Percentiles rank a stretch among this genome's conserved stretches.
These are phyloP conservation scores for Podospora pseudopauciseta DNA, from an alignment of 495 filamentous ascomycete species.

Conservation along the genomic window DNA sequence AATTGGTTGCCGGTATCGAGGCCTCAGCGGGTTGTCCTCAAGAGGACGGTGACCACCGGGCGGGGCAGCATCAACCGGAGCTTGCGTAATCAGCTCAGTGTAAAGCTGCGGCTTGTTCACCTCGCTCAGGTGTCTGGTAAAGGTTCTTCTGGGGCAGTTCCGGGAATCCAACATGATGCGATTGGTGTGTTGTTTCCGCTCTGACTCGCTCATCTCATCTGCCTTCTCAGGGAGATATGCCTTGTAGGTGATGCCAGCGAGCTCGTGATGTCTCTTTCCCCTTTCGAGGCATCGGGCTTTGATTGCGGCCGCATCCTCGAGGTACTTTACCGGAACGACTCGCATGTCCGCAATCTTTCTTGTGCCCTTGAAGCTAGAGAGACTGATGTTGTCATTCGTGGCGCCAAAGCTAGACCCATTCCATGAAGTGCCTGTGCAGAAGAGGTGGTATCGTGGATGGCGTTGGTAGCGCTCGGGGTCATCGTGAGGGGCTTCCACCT, in stretches of 20 bases:
- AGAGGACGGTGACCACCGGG: slow-evolving; percentile 21
- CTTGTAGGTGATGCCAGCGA: slow-evolving; percentile 55
- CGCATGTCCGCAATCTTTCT: neutral
- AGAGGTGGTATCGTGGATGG: neutral
- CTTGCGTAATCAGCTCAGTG: slow-evolving; percentile 20
- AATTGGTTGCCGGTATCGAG: neutral
- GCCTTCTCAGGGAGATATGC: slow-evolving; percentile 39
- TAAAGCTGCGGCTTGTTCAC: neutral
- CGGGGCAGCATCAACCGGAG: slow-evolving; percentile 15
- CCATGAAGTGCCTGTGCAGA: neutral
- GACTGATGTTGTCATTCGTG: neutral
- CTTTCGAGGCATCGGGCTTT: slow-evolving; percentile 18
- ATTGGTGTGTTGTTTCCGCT: neutral
- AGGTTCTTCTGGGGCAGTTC: neutral
- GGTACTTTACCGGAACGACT: neutral
- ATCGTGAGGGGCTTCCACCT: slow-evolving; percentile 45
- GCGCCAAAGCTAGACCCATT: neutral
- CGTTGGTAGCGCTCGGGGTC: slow-evolving; percentile 30
- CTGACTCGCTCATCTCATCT: neutral
- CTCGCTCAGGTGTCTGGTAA: neutral
- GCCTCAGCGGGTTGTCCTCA: slow-evolving; percentile 1
- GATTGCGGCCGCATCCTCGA: neutral
- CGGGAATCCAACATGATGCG: neutral
- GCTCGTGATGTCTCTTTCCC: slow-evolving; percentile 37
- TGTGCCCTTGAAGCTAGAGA: neutral